These are phyloP conservation scores for Primulina eburnea DNA, from an alignment of 257 asterid genomes.

Conservation along the genomic window DNA sequence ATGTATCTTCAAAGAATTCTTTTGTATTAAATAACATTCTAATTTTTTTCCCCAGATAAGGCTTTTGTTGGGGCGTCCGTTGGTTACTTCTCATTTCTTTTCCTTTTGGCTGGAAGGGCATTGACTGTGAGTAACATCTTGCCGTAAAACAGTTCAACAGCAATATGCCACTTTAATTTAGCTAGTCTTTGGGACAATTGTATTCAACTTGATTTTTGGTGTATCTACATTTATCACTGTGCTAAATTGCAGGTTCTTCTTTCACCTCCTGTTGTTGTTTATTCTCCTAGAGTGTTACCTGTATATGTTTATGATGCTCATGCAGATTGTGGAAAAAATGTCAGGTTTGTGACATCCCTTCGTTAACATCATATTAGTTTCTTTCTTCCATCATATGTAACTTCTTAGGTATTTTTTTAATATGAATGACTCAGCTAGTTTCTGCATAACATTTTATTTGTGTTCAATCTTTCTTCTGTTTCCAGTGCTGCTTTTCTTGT, in stretches of 20 bases:
- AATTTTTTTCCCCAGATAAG: constrained; percentile 46
- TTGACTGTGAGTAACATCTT: constrained; percentile 73
- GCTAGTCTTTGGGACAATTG: not conserved
- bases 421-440: constrained; percentile 7
- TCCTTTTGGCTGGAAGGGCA: constrained; percentile 96
- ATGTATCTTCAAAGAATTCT: constrained; percentile 5
- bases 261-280: constrained; percentile 97
- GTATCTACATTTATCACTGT: constrained; percentile 16
- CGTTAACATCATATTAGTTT: constrained; percentile 8
- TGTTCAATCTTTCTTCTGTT: constrained; percentile 14
- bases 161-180: constrained; percentile 12
- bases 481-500: constrained; percentile 93
- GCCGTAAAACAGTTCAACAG: constrained; percentile 8
- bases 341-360: constrained; percentile 62
- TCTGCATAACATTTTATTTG: constrained; percentile 10
- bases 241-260: constrained; percentile 74
- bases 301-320: constrained; percentile 99
- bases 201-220: constrained; percentile 18
- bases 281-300: constrained; percentile 96
- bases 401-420: not conserved
- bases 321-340: constrained; percentile 98
- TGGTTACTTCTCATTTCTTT: constrained; percentile 96
- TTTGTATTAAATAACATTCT: constrained; percentile 20
- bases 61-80: constrained; percentile 99
- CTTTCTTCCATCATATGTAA: constrained; percentile 16